These are phyloP conservation scores for Fusarium fujikuroi DNA, from an alignment of 2,329 filamentous ascomycete species.

Conservation along the genomic window DNA sequence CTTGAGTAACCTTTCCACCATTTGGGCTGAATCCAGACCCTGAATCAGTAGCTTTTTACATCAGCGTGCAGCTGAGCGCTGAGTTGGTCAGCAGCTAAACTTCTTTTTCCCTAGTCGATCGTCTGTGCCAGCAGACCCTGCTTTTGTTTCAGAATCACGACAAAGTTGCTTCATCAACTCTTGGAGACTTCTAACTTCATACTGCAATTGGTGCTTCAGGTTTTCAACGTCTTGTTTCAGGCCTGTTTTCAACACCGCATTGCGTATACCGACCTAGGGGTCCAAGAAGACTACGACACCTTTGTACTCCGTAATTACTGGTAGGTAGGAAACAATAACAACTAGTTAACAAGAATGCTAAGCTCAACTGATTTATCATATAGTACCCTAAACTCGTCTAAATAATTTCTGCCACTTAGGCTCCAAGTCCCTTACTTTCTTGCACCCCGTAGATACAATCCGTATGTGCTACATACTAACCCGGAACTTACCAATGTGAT, in stretches of 20 bases:
- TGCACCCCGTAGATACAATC: background rate
- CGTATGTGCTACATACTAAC: background rate
- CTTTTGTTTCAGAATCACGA: constrained; percentile 28
- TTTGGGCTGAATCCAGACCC: constrained; percentile 12
- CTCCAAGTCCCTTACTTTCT: background rate
- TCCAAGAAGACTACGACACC: background rate
- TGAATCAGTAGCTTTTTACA: constrained; percentile 11
- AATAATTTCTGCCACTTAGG: background rate
- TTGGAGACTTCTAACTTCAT: background rate
- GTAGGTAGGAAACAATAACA: background rate
- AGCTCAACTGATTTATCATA: background rate
- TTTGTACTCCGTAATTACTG: background rate
- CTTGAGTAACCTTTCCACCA: constrained; percentile 8
- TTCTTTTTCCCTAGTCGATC: constrained; percentile 2
- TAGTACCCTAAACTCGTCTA: background rate
- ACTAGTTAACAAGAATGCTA: background rate
- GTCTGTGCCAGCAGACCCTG: constrained; percentile 12
- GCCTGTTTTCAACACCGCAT: background rate
- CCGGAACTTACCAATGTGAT: background rate
- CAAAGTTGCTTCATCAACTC: constrained; percentile 24
- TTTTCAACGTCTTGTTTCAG: constrained; percentile 26
- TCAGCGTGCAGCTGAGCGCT: constrained; percentile 21
- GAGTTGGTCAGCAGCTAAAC: constrained; percentile 12
- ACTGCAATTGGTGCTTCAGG: constrained; percentile 24
- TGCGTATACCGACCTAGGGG: background rate